Base-by-base conservation (phyloP, 1,139 yeast species). In the Zygoascus sp. region DNA sequence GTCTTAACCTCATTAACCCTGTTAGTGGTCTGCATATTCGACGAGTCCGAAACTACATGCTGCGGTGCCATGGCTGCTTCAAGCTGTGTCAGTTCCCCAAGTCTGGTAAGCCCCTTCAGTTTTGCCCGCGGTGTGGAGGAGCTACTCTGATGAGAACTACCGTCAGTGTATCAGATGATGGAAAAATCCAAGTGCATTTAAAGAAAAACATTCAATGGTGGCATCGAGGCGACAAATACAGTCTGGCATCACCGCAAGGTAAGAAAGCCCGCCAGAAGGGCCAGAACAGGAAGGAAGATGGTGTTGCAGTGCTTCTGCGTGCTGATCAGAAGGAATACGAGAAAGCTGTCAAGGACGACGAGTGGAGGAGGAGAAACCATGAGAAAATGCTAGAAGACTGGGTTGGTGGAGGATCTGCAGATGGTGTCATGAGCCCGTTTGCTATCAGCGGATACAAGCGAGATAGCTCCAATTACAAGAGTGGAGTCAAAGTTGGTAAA, bases 1-100 rank as follows among this genome's bases (percentile, higher is more conserved):
- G 97, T 6, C 68, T 92, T 45, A 83, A 86, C 55, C 73, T 92
- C 56, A 83, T 94, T 79, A 90, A 90, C 64, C 76, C 87, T 27
- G 77, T 80, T 70, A 81, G 92, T 1, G 98, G 98, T 20, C 73
- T 81, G 55, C 89, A 83, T 60, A 89, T 92, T 67, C 83, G 79
- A 57, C 79, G 87, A 63, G 86, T 92, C 42, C 79, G 95, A 65
- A 88, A 84, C 66, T 89, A 87, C 65, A 90, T 90, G 97, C 76
- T 87, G 61, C 77, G 99, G 66, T 92, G 99, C 65, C 97, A 92
- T 65, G 99, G 97, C 0, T 92, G 99, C 68, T 94, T 92, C 77
- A 73, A 79, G 52, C 72, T 89, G 61, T 72, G 83, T 8, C 92
- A 94, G 7, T 73, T 86, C 49, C 88, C 94, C 38, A 83, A 81